A percentile compares a stretch with the other conserved stretches of the same genome.
Conservation (phyloP, 805 yeast species). For the Nakazawaea populi region DNA sequence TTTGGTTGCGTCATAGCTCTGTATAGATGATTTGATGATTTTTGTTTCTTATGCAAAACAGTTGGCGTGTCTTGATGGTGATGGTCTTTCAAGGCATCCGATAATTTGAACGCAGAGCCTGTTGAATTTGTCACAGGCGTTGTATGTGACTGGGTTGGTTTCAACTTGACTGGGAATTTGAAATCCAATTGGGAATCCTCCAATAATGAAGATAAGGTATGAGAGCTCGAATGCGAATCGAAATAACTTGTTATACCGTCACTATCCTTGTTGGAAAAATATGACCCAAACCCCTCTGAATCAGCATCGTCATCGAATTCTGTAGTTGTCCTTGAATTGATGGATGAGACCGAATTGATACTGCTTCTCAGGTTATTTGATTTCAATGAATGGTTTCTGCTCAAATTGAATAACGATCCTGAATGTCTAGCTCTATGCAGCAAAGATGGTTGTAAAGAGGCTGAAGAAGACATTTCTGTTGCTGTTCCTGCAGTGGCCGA, state of each 20-base stretch:
- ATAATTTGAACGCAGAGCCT: constrained; percentile 9
- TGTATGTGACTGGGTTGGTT: not conserved
- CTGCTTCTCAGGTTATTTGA: not conserved
- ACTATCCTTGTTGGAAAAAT: constrained; percentile 1
- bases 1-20: constrained; percentile 7
- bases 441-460: not conserved
- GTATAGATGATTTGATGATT: constrained; percentile 4
- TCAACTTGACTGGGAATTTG: constrained; percentile 4
- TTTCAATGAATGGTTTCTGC: constrained; percentile 7
- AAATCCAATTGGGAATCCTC: constrained; percentile 2
- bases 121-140: not conserved
- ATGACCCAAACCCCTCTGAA: not conserved
- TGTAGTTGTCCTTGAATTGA: not conserved
- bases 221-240: not conserved
- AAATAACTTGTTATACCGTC: constrained; percentile 6
- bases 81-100: constrained; percentile 19
- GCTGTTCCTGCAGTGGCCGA: not conserved
- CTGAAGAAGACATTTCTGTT: not conserved
- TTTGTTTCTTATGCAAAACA: constrained; percentile 13
- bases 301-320: constrained; percentile 6
- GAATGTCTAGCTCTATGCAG: constrained; percentile 8
- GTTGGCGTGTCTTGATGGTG: constrained; percentile 26
- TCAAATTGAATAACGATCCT: constrained; percentile 2
- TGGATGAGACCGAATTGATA: constrained; percentile 2
- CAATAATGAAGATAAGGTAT: constrained; percentile 8